Base-by-base conservation (phyloP, 2,329 filamentous ascomycete species). In the Colletotrichum sp. region DNA sequence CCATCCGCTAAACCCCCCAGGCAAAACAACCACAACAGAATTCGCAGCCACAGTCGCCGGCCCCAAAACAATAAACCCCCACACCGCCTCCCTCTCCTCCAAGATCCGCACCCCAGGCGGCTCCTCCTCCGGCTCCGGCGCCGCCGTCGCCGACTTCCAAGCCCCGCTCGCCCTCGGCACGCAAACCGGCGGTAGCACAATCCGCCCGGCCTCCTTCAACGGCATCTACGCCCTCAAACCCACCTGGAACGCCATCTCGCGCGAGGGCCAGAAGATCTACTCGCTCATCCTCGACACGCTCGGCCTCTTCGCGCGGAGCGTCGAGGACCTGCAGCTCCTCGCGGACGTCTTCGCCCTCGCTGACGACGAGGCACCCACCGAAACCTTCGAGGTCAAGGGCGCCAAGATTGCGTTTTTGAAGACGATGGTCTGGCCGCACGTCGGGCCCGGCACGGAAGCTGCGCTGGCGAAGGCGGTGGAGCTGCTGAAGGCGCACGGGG, bases 151-250 rank as follows among this genome's bases (percentile, higher is more conserved):
- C 8, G 93, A 94, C 77, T 89, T 89, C 68, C 93, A 94, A 77
- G 89, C 88, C 1, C 91, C 92, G 0, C 79, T 94, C 13, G 88
- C 84, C 0, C 83, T 94, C 0, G 93, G 92, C 1, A 93, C 92
- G 0, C 93, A 94, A 79, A 95, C 93, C 0, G 91, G 89, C 3
- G 93, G 93, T 0, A 92, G 90, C 74, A 90, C 87, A 0, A 90
- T 94, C 60, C 88, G 92, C 0, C 93, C 93, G 0, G 93, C 86
- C 0, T 91, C 91, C 0, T 94, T 90, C 83, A 93, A 91, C 76
- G 92, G 92, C 8, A 86, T 92, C 6, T 94, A 91, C 72, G 92
- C 87, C 0, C 84, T 93, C 70, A 94, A 94, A 80, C 92, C 93
- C 3, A 94, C 92, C 0, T 94, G 91, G 91, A 90, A 89, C 70